phyloP scores from a whole-genome alignment of 2,329 filamentous ascomycete genomes.

The Ophiostoma australiae region DNA sequence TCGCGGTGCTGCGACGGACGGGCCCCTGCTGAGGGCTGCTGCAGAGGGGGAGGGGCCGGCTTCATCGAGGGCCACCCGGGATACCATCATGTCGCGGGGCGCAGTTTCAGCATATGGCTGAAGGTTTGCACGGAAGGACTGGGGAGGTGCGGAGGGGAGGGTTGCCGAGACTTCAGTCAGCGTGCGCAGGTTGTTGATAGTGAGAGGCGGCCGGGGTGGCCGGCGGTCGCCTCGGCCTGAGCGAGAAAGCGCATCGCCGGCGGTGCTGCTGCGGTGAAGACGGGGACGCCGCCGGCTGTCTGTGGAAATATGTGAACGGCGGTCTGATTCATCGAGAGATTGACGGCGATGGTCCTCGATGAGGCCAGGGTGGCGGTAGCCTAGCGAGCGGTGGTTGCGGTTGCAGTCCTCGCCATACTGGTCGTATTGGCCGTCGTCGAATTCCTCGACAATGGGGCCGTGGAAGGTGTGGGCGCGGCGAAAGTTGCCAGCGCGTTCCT shows the following conservation, averaged over 20 bases:
- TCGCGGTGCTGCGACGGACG: slow-evolving; percentile 26
- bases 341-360: slow-evolving; percentile 32
- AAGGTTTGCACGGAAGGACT: slow-evolving; percentile 37
- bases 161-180: slow-evolving; percentile 50
- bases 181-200: slow-evolving; percentile 49
- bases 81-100: slow-evolving; percentile 42
- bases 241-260: slow-evolving; percentile 33
- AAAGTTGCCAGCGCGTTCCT: slow-evolving; percentile 45
- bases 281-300: slow-evolving; percentile 41
- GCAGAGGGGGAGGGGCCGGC: neutral
- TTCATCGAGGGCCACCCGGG: slow-evolving; percentile 35
- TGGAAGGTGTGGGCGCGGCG: slow-evolving; percentile 56
- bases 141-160: slow-evolving; percentile 42
- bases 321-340: slow-evolving; percentile 32
- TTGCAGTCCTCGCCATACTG: slow-evolving; percentile 28
- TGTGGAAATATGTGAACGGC: slow-evolving; percentile 33
- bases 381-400: slow-evolving; percentile 21
- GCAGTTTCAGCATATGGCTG: slow-evolving; percentile 43
- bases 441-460: slow-evolving; percentile 29
- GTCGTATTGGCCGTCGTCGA: slow-evolving; percentile 31
- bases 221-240: slow-evolving; percentile 28
- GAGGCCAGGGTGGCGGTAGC: slow-evolving; percentile 25
- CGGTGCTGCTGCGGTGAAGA: slow-evolving; percentile 36
- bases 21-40: neutral
- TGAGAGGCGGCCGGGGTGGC: slow-evolving; percentile 41